phyloP scores from a whole-genome alignment of 345 rosid species.

The Citrus trifoliata region DNA sequence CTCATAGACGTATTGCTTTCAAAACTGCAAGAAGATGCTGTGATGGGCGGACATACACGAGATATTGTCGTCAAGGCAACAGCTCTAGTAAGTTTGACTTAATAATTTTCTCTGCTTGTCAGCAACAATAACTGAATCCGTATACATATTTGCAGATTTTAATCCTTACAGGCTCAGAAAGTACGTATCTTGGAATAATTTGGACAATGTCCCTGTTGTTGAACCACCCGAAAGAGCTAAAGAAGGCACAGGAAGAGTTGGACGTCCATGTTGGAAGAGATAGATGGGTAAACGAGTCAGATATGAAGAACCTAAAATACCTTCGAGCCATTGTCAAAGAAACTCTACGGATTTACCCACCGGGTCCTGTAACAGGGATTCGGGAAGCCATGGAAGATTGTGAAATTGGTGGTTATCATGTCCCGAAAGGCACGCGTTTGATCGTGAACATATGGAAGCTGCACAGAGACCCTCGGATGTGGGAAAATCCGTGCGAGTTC shows the following conservation, averaged over 20 bases:
- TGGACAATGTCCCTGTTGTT: conserved; percentile 51
- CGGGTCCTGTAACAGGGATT: conserved; percentile 48
- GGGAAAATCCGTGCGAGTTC: conserved; percentile 38
- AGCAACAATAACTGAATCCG: too few relatives aligned
- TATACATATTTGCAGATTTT: conserved; percentile 27
- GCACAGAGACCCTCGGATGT: conserved; percentile 49
- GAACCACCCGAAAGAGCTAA: conserved; percentile 36
- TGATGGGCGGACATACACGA: conserved; percentile 40
- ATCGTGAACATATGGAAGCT: conserved; percentile 57
- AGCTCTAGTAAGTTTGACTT: conserved; percentile 35
- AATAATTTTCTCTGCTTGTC: too few relatives aligned
- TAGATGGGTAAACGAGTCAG: conserved; percentile 55
- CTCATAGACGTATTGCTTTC: conserved; percentile 58
- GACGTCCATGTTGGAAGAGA: conserved; percentile 39
- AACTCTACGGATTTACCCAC: conserved; percentile 47
- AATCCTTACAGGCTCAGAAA: conserved; percentile 56
- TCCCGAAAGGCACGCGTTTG: conserved; percentile 49
- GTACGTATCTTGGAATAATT: conserved; percentile 34
- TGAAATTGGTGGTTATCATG: conserved; percentile 31
- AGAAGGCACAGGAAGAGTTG: conserved; percentile 53
- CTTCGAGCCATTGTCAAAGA: conserved; percentile 63
- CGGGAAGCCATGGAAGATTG: conserved; percentile 54
- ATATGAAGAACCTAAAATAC: conserved; percentile 39
- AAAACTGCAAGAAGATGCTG: conserved; percentile 30
- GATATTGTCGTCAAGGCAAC: conserved; percentile 60